Evolutionary conservation across 192 early-diverging fungal species (phyloP).

Genomic region (Coemansia sp.): DNA sequence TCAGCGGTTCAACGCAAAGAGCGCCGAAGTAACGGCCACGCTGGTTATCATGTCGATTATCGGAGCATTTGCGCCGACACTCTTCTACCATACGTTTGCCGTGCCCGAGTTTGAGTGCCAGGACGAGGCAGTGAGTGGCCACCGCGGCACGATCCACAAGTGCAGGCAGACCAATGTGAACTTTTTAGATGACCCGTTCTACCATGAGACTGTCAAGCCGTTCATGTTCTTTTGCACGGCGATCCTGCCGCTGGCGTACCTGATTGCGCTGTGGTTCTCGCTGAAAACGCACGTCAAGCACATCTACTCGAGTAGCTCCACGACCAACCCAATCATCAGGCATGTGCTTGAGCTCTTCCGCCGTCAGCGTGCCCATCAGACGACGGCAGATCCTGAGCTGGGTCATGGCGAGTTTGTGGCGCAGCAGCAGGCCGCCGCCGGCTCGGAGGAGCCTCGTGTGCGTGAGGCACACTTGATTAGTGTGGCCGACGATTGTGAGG

Average conservation of each 20-base stretch:
- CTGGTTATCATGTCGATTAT: conserved; percentile 93
- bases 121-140: conserved; percentile 18
- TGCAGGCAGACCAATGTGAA: conserved; percentile 67
- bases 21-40: conserved; percentile 93
- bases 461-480: not conserved
- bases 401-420: not conserved
- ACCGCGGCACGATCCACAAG: conserved; percentile 51
- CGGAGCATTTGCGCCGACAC: conserved; percentile 88
- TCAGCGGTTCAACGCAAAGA: conserved; percentile 92
- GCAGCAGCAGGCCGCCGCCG: conserved; percentile 11
- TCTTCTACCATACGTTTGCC: conserved; percentile 93
- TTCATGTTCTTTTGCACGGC: conserved; percentile 86
- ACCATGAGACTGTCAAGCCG: conserved; percentile 71
- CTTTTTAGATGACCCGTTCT: conserved; percentile 79
- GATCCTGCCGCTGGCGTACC: conserved; percentile 76
- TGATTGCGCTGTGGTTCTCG: conserved; percentile 90
- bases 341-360: conserved; percentile 66
- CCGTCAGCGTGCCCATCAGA: conserved; percentile 34
- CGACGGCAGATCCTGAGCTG: conserved; percentile 4
- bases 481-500: conserved; percentile 8
- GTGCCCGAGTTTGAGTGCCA: conserved; percentile 55
- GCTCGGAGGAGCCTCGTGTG: conserved; percentile 8
- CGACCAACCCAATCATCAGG: conserved; percentile 49
- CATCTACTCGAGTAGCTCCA: conserved; percentile 60
- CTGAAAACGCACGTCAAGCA: conserved; percentile 86